Conservation (phyloP, 2,329 filamentous ascomycete genomes). For the Hypoxylon sp. region DNA sequence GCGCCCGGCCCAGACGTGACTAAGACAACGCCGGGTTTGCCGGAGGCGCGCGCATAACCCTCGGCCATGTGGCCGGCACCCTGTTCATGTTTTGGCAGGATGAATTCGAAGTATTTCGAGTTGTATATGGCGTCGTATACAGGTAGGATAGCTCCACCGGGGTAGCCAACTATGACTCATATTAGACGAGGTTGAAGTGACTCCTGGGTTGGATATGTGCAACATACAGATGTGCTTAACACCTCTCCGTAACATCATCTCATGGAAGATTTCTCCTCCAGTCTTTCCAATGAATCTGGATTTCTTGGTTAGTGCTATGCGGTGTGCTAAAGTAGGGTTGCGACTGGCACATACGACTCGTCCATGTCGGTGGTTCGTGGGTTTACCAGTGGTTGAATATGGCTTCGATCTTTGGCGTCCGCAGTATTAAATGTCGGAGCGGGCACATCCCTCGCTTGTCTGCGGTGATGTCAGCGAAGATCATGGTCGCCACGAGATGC, state of each 20-base stretch:
- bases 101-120: conserved; percentile 94
- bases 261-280: conserved; percentile 96
- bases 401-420: conserved; percentile 56
- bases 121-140: conserved; percentile 99
- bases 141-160: conserved; percentile 93
- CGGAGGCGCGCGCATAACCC: conserved; percentile 92
- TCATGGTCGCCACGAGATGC: conserved; percentile 12
- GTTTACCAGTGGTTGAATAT: conserved; percentile 75
- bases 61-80: conserved; percentile 98
- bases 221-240: conserved; percentile 94
- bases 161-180: conserved; percentile 74
- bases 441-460: conserved; percentile 65
- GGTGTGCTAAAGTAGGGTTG: neutral
- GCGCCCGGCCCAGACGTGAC: conserved; percentile 97
- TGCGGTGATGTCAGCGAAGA: conserved; percentile 42
- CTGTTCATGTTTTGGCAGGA: conserved; percentile 95
- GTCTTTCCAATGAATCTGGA: conserved; percentile 88
- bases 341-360: conserved; percentile 71
- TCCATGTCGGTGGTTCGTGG: conserved; percentile 71
- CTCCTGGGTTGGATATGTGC: neutral
- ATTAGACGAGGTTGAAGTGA: conserved; percentile 16
- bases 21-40: conserved; percentile 92
- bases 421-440: conserved; percentile 67
- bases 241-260: conserved; percentile 94
- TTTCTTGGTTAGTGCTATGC: conserved; percentile 14